Evolutionary conservation across 148 eudicot genomes (phyloP).

Genomic region (Rhododendron vialii): DNA sequence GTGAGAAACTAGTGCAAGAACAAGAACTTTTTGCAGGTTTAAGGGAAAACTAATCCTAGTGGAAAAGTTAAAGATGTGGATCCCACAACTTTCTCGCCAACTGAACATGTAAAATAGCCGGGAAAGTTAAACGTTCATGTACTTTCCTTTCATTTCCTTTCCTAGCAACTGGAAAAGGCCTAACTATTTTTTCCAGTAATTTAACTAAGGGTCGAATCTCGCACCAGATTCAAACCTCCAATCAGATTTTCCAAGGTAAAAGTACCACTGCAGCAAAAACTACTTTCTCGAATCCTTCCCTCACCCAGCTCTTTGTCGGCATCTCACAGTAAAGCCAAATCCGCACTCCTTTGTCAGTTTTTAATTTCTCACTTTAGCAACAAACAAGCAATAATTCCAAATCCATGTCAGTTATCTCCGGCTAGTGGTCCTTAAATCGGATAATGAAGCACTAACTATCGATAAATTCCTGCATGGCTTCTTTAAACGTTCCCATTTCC

Average conservation of each 20-base stretch:
- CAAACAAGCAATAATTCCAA: not conserved
- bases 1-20: not conserved
- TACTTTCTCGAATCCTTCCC: not conserved
- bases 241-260: not conserved
- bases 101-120: not conserved
- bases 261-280: not conserved
- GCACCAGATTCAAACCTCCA: not conserved
- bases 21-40: not conserved
- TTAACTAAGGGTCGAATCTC: not conserved
- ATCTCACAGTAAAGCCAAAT: not conserved
- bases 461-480: not conserved
- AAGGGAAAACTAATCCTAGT: not conserved
- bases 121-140: not conserved
- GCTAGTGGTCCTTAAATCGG: not conserved
- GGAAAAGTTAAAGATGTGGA: not conserved
- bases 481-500: not conserved
- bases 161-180: not conserved
- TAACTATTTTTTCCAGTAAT: not conserved
- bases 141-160: not conserved
- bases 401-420: not conserved
- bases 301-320: not conserved
- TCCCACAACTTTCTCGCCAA: not conserved
- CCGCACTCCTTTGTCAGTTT: not conserved
- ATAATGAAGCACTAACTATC: not conserved
- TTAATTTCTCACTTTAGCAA: not conserved